Evolutionary conservation across 148 eudicot species (phyloP).

Genomic region (Camellia japonica): DNA sequence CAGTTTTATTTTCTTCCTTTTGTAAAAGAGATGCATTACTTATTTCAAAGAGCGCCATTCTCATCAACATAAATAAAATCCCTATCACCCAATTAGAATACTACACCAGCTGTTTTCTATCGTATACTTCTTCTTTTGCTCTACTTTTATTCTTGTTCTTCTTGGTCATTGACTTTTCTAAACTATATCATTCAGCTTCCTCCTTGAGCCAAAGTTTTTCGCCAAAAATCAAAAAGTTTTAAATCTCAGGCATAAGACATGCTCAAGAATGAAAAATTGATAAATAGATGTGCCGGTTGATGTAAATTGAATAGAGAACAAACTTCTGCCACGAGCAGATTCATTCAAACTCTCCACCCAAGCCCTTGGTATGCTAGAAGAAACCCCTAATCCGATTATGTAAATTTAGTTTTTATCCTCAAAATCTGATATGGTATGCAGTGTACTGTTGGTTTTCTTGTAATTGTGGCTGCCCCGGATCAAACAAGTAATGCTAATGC

Average conservation of each 20-base stretch:
- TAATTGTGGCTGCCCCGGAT: not conserved
- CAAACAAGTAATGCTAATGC: not conserved
- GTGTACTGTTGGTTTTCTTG: not conserved
- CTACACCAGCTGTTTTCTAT: not conserved
- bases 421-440: not conserved
- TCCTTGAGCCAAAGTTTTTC: not conserved
- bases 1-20: not conserved
- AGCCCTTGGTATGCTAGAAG: not conserved
- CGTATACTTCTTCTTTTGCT: not conserved
- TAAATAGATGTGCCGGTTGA: not conserved
- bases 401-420: not conserved
- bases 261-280: not conserved
- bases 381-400: not conserved
- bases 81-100: not conserved
- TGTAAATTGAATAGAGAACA: not conserved
- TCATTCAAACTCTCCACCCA: conserved; percentile 3
- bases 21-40: not conserved
- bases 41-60: not conserved
- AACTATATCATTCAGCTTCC: not conserved
- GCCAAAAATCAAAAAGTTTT: not conserved
- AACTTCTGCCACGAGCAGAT: not conserved
- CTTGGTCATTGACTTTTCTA: not conserved
- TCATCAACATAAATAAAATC: not conserved
- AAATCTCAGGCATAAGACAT: not conserved
- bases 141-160: not conserved